A percentile compares a stretch with the other conserved stretches of the same genome.
Conservation (phyloP, 164 flowering plant genomes). For the Chimonanthus praecox region DNA sequence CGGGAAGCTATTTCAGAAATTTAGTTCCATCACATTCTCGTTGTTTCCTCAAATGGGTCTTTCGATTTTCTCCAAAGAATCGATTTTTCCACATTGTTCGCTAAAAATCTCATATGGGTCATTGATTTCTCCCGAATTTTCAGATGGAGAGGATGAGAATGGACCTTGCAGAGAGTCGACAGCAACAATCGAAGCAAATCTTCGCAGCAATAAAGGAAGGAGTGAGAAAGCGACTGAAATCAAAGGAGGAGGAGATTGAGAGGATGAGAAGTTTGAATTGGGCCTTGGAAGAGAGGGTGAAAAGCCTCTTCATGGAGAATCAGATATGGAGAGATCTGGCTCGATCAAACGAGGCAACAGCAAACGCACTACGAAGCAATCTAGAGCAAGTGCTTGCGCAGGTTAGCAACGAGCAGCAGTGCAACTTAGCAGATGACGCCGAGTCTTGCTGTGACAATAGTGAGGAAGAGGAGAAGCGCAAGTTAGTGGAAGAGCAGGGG, state of each 20-base stretch:
- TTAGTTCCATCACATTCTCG: no score
- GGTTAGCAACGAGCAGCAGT: constrained; percentile 21
- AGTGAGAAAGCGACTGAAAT: constrained; percentile 37
- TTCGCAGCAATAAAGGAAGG: constrained; percentile 38
- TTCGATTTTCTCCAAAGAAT: neutral
- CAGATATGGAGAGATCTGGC: constrained; percentile 77
- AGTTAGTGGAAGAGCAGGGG: neutral
- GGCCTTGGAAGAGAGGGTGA: constrained; percentile 52
- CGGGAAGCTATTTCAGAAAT: no score
- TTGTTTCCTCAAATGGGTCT: neutral
- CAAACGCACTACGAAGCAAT: constrained; percentile 47
- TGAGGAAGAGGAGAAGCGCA: neutral
- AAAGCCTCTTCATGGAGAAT: constrained; percentile 49
- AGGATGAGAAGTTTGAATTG: constrained; percentile 51
- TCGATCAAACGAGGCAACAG: constrained; percentile 69
- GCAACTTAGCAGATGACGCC: constrained; percentile 22
- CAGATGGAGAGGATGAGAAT: constrained; percentile 60
- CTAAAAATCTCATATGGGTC: neutral
- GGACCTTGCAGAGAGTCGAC: constrained; percentile 46
- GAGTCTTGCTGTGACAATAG: constrained; percentile 23
- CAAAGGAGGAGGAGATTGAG: constrained; percentile 62
- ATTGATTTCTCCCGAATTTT: neutral
- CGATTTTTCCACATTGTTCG: neutral
- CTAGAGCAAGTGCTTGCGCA: constrained; percentile 56
- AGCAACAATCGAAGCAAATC: constrained; percentile 36